Evolutionary conservation across 2,329 filamentous ascomycete genomes (phyloP).

Genomic region (Fusarium succisae): DNA sequence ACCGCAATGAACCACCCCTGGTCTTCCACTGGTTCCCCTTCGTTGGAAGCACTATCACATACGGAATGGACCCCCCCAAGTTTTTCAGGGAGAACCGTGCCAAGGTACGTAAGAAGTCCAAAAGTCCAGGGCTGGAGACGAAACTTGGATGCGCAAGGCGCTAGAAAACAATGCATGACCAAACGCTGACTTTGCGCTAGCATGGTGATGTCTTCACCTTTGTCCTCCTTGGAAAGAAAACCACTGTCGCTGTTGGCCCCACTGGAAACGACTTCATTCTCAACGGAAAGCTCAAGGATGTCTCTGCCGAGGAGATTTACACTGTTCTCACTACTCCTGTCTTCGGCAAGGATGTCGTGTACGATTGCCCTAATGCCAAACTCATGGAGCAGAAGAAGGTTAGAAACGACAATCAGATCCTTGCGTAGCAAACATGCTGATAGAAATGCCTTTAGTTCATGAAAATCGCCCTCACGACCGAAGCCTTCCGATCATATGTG

Average conservation of each 20-base stretch:
- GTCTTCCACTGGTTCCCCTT: slow-evolving; percentile 86
- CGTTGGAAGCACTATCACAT: slow-evolving; percentile 89
- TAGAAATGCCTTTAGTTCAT: slow-evolving; percentile 66
- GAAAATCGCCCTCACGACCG: slow-evolving; percentile 81
- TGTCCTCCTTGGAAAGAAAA: slow-evolving; percentile 86
- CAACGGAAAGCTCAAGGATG: slow-evolving; percentile 89
- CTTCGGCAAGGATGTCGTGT: slow-evolving; percentile 88
- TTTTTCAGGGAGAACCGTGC: slow-evolving; percentile 82
- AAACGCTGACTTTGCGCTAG: slow-evolving; percentile 52
- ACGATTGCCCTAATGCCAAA: slow-evolving; percentile 90
- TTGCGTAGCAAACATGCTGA: slow-evolving; percentile 21
- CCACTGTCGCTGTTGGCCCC: slow-evolving; percentile 83
- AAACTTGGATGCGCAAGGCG: not conserved
- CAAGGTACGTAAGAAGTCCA: slow-evolving; percentile 66
- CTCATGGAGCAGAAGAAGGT: slow-evolving; percentile 98
- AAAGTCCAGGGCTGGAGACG: not conserved
- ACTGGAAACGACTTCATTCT: slow-evolving; percentile 91
- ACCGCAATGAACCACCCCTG: slow-evolving; percentile 80
- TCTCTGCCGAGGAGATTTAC: slow-evolving; percentile 92
- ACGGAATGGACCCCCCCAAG: slow-evolving; percentile 91
- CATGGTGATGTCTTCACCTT: slow-evolving; percentile 93
- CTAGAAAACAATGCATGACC: not conserved
- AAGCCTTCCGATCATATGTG: slow-evolving; percentile 79
- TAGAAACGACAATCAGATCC: slow-evolving; percentile 29
- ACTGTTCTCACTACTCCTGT: slow-evolving; percentile 76